Percentiles rank a stretch among this genome's conserved stretches.
phyloP scores from a whole-genome alignment of 75 land plant species.

The Pinus taeda region DNA sequence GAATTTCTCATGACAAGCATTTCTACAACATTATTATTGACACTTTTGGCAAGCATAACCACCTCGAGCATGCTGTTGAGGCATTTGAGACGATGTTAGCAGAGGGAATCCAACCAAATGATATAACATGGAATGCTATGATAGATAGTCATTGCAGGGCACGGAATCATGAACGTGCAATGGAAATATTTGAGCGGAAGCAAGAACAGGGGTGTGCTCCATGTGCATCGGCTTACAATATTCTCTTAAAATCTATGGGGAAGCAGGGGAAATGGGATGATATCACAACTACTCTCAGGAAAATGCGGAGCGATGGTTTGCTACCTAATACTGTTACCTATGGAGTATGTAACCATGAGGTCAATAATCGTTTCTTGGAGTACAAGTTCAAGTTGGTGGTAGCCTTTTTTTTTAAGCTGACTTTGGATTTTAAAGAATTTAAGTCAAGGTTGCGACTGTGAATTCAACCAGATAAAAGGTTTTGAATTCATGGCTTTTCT shows the following conservation, averaged over 20 bases:
- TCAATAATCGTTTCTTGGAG: too few relatives aligned
- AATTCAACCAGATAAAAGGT: too few relatives aligned
- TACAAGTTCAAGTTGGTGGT: too few relatives aligned
- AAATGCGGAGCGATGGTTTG: conserved; percentile 76
- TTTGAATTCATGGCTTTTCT: too few relatives aligned
- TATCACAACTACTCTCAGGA: conserved; percentile 42
- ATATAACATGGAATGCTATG: conserved; percentile 85
- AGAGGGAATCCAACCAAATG: conserved; percentile 77
- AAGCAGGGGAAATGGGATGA: conserved; percentile 72
- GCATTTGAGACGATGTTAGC: conserved; percentile 68
- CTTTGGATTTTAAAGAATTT: too few relatives aligned
- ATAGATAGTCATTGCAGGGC: conserved; percentile 78
- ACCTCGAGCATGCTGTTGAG: conserved; percentile 57
- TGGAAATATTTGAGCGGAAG: conserved; percentile 67
- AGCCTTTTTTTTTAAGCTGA: too few relatives aligned
- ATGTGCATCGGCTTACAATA: conserved; percentile 74
- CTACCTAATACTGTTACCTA: conserved; percentile 80
- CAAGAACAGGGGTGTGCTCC: conserved; percentile 64
- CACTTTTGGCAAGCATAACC: conserved; percentile 77
- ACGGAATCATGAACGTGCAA: conserved; percentile 41
- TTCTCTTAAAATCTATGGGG: conserved; percentile 77
- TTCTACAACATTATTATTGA: conserved; percentile 91
- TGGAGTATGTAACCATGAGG: too few relatives aligned
- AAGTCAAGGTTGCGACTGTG: too few relatives aligned
- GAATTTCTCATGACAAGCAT: conserved; percentile 69